Conservation (phyloP, 1,139 yeast genomes). For the Suhomyces coccinellae region DNA sequence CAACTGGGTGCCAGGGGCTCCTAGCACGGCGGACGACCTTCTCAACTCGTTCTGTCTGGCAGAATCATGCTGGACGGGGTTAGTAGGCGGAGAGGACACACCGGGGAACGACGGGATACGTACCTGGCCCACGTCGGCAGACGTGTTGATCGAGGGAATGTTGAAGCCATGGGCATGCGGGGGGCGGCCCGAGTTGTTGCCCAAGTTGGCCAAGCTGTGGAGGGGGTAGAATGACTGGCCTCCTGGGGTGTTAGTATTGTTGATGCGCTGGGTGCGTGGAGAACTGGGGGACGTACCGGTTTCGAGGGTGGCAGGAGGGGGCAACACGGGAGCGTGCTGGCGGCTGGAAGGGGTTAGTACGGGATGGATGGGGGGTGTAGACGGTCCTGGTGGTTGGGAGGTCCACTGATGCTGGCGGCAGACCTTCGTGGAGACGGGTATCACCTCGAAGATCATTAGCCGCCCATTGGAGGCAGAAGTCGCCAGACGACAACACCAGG, state of each 20-base stretch:
- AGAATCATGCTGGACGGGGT: slow-evolving; percentile 21
- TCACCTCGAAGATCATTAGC: neutral
- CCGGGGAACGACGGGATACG: slow-evolving; percentile 20
- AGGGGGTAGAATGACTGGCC: slow-evolving; percentile 54
- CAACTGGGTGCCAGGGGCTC: slow-evolving; percentile 22
- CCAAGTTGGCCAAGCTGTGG: slow-evolving; percentile 54
- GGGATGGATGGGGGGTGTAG: neutral
- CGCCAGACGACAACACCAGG: neutral
- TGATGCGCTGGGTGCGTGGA: neutral
- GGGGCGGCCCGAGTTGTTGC: slow-evolving; percentile 40
- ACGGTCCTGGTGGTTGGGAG: neutral
- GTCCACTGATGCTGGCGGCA: neutral
- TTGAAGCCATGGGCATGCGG: slow-evolving; percentile 45
- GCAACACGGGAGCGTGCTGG: slow-evolving; percentile 54
- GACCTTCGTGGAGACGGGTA: too few species aligned
- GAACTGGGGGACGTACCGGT: slow-evolving; percentile 37
- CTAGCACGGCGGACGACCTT: slow-evolving; percentile 27
- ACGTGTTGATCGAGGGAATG: slow-evolving; percentile 47
- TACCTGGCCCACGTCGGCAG: slow-evolving; percentile 31
- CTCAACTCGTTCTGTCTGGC: slow-evolving; percentile 29
- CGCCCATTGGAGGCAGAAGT: neutral
- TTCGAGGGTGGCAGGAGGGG: slow-evolving; percentile 57
- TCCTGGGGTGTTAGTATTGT: slow-evolving; percentile 19
- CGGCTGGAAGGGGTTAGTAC: slow-evolving; percentile 36
- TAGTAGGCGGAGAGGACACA: slow-evolving; percentile 14